A percentile compares a stretch with the other conserved stretches of the same genome.
These are phyloP conservation scores for Ambrosia hybrid DNA, from an alignment of 140 eudicot species.

Conservation along the genomic window DNA sequence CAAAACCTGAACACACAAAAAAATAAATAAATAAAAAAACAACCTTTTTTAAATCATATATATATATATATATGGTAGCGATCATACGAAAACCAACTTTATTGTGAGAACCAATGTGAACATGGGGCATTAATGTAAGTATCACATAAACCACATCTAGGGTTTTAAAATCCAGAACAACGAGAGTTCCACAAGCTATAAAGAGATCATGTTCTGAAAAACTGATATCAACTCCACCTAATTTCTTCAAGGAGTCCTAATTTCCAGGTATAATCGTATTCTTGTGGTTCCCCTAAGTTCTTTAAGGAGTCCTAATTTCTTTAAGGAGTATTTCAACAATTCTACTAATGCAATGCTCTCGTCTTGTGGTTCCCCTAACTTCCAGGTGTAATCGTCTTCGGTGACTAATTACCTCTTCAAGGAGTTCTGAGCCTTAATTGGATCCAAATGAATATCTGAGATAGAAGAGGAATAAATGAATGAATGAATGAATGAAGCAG, in stretches of 20 bases:
- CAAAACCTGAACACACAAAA: too few species aligned
- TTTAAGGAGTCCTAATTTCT: too few species aligned
- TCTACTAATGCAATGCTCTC: slow-evolving; percentile 23
- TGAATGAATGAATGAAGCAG: neutral
- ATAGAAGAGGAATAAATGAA: neutral
- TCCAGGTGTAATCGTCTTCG: slow-evolving; percentile 70
- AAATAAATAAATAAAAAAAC: too few species aligned
- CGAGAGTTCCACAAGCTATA: slow-evolving; percentile 83
- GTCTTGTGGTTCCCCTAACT: slow-evolving; percentile 28
- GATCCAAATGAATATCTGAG: neutral
- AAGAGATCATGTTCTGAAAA: slow-evolving; percentile 61
- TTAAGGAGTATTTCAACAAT: slow-evolving; percentile 42
- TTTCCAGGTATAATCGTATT: too few species aligned
- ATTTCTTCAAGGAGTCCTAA: neutral
- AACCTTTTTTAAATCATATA: too few species aligned
- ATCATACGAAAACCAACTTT: too few species aligned
- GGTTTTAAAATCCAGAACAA: slow-evolving; percentile 62
- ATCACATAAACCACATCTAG: slow-evolving; percentile 54
- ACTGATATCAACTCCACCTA: slow-evolving; percentile 95
- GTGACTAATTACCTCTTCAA: slow-evolving; percentile 57
- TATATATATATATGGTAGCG: too few species aligned
- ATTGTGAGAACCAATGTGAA: too few species aligned
- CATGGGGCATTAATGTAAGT: too few species aligned
- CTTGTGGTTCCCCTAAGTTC: too few species aligned
- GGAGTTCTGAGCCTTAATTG: slow-evolving; percentile 63